Conservation (phyloP, 305 asterid genomes). For the Solanum hybrid region DNA sequence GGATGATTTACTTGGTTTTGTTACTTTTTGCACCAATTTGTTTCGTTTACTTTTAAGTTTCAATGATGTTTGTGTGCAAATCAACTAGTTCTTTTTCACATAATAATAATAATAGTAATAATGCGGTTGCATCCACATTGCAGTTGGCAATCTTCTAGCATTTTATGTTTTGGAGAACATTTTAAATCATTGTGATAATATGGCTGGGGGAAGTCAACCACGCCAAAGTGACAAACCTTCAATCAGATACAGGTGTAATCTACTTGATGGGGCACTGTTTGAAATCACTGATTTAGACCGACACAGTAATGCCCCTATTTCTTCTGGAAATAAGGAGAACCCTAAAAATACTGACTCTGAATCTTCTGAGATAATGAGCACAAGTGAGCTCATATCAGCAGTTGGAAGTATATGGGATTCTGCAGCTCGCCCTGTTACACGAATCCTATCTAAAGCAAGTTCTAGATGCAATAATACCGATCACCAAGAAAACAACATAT, state of each 20-base stretch:
- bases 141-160: constrained; percentile 21
- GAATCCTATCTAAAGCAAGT: constrained; percentile 30
- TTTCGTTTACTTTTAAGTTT: neutral
- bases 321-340: constrained; percentile 30
- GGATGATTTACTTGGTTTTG: neutral
- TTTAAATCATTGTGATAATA: constrained; percentile 5
- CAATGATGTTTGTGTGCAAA: neutral
- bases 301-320: constrained; percentile 12
- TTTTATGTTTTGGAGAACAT: constrained; percentile 11
- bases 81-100: neutral
- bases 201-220: constrained; percentile 39
- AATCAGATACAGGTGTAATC: constrained; percentile 32
- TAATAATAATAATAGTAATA: neutral
- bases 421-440: constrained; percentile 51
- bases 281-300: constrained; percentile 33
- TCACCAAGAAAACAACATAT: constrained; percentile 20
- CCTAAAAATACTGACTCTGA: constrained; percentile 19
- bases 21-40: neutral
- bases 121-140: constrained; percentile 12
- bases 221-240: constrained; percentile 34
- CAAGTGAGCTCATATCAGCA: constrained; percentile 61
- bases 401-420: constrained; percentile 47
- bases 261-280: constrained; percentile 26
- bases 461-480: constrained; percentile 20
- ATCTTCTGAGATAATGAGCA: constrained; percentile 44